A percentile compares a stretch with the other conserved stretches of the same genome.
phyloP scores from a whole-genome alignment of 2,329 filamentous ascomycete genomes.

The Exserohilum rostratum region DNA sequence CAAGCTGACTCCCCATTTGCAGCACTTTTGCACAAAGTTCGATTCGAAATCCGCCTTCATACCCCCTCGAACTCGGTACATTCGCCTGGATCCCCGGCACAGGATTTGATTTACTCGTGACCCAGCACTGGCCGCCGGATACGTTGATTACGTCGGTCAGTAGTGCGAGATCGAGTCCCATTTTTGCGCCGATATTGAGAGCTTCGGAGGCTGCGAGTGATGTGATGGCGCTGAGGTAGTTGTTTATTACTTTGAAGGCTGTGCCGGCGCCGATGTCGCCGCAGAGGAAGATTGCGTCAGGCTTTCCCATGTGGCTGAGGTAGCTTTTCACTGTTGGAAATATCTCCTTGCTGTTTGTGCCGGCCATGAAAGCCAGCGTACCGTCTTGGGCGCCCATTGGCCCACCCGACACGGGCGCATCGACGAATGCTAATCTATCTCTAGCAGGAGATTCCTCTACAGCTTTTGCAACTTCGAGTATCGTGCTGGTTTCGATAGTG shows the following conservation, averaged over 20 bases:
- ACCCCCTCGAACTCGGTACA: constrained; percentile 47
- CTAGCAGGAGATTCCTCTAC: constrained; percentile 56
- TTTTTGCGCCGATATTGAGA: constrained; percentile 66
- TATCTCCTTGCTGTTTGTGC: constrained; percentile 58
- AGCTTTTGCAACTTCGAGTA: constrained; percentile 74
- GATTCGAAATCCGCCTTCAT: constrained; percentile 48
- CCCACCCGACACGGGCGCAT: constrained; percentile 93
- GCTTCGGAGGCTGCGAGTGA: constrained; percentile 74
- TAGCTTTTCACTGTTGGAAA: constrained; percentile 66
- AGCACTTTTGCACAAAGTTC: constrained; percentile 45
- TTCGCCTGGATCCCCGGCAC: constrained; percentile 61
- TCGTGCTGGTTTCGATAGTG: constrained; percentile 91
- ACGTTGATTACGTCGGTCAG: constrained; percentile 87
- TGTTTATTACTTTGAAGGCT: constrained; percentile 91
- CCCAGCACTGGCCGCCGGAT: constrained; percentile 90
- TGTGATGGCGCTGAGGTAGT: constrained; percentile 90
- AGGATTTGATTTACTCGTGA: constrained; percentile 90
- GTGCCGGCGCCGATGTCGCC: constrained; percentile 82
- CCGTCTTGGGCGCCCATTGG: constrained; percentile 87
- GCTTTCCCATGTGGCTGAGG: constrained; percentile 79
- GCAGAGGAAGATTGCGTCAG: constrained; percentile 74
- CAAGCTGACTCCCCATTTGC: constrained; percentile 43
- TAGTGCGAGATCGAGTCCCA: constrained; percentile 65
- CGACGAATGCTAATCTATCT: constrained; percentile 76
- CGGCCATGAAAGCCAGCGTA: constrained; percentile 93